phyloP scores from a whole-genome alignment of 1,284 basidiomycete genomes.

The Neotropicomus parvogracilis region DNA sequence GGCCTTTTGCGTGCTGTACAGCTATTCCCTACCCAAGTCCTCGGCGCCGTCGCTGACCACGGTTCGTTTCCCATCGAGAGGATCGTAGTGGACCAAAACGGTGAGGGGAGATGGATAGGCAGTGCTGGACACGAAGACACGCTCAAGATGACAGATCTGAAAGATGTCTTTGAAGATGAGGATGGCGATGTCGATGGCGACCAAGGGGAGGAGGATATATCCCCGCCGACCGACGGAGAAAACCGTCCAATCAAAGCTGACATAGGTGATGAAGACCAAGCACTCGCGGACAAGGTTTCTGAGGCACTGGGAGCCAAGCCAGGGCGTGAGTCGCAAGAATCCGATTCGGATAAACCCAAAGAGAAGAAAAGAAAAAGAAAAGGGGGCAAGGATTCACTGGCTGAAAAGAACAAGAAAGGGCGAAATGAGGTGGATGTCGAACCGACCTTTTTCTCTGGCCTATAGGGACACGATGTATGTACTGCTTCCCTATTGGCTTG shows the following conservation, averaged over 20 bases:
- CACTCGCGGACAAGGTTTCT: background rate
- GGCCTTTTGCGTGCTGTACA: conserved; percentile 89
- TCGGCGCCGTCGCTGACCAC: conserved; percentile 89
- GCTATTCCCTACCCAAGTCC: conserved; percentile 83
- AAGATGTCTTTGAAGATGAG: conserved; percentile 49
- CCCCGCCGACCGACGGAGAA: conserved; percentile 36
- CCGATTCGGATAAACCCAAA: conserved; percentile 38
- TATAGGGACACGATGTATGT: conserved; percentile 38
- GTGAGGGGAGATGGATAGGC: conserved; percentile 77
- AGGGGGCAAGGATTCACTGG: conserved; percentile 47
- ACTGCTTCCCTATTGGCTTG: background rate
- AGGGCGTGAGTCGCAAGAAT: conserved; percentile 29
- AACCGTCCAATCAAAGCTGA: conserved; percentile 39
- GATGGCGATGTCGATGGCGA: conserved; percentile 30
- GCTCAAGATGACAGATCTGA: conserved; percentile 81
- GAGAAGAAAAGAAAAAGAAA: conserved; percentile 57
- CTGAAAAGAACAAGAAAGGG: conserved; percentile 53
- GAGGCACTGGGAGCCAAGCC: conserved; percentile 1
- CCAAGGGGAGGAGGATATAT: conserved; percentile 31
- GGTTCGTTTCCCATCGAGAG: conserved; percentile 89
- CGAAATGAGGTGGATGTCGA: conserved; percentile 52
- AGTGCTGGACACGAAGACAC: conserved; percentile 91
- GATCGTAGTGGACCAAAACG: conserved; percentile 58
- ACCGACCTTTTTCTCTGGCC: conserved; percentile 66
- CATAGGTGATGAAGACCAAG: conserved; percentile 4